Conservation (phyloP, 202 grass and related monocot species). For the Setaria italica region DNA sequence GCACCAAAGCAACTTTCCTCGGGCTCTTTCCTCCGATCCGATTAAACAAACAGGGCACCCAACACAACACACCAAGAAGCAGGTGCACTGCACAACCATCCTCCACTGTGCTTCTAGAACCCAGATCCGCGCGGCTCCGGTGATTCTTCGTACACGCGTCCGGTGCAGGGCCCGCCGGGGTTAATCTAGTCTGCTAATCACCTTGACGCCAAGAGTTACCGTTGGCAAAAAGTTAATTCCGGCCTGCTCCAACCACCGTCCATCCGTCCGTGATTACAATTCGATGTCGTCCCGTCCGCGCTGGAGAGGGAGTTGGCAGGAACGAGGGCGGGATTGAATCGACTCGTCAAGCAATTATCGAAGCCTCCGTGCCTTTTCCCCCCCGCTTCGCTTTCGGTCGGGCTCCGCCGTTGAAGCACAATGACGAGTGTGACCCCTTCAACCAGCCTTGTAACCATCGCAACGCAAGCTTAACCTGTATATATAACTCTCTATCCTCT, state of each 20-base stretch:
- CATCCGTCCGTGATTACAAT: too few relatives aligned
- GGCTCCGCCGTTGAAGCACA: conserved; percentile 5
- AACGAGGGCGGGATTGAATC: not conserved
- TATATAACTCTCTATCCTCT: not conserved
- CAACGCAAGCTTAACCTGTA: not conserved
- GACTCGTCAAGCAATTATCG: not conserved
- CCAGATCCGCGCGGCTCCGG: not conserved
- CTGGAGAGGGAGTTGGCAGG: conserved; percentile 15
- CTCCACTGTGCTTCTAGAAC: conserved; percentile 3
- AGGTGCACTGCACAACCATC: not conserved
- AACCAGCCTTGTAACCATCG: conserved; percentile 42
- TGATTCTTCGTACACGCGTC: not conserved
- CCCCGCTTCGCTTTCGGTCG: not conserved
- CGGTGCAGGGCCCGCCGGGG: too few relatives aligned
- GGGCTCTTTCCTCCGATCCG: not conserved
- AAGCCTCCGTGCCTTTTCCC: not conserved
- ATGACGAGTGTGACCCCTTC: not conserved
- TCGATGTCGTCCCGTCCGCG: too few relatives aligned
- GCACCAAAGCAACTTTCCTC: conserved; percentile 44
- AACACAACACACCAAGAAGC: conserved; percentile 29
- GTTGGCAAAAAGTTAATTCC: not conserved
- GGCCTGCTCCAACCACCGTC: not conserved
- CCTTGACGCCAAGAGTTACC: conserved; percentile 12
- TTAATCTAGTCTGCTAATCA: not conserved
- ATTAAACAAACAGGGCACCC: conserved; percentile 10